A percentile compares a stretch with the other conserved stretches of the same genome.
Conservation (phyloP, 331 rosid species). For the Spiraea crenata region DNA sequence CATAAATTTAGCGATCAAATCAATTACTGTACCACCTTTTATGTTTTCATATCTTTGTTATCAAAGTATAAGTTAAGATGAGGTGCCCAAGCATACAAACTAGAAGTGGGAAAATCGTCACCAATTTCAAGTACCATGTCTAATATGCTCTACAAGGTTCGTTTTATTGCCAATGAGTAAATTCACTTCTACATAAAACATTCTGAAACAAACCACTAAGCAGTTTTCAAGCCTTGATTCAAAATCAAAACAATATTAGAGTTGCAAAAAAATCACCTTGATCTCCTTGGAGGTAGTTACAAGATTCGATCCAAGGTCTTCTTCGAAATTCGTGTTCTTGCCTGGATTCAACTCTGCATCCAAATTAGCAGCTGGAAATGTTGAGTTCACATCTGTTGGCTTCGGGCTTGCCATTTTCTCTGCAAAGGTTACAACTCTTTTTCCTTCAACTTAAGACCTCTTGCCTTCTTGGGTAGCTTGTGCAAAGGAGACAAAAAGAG, state of each 20-base stretch:
- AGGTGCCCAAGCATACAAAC: too few species aligned
- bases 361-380: slow-evolving; percentile 44
- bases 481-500: neutral
- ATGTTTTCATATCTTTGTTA: too few species aligned
- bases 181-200: too few species aligned
- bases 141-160: too few species aligned
- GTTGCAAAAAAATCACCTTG: slow-evolving; percentile 25
- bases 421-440: neutral
- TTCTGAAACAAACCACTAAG: neutral
- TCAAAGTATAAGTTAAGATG: too few species aligned
- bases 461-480: neutral
- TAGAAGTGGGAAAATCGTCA: too few species aligned
- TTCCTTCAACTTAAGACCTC: neutral
- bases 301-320: slow-evolving; percentile 48
- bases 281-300: slow-evolving; percentile 44
- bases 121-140: too few species aligned
- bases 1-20: too few species aligned
- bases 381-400: slow-evolving; percentile 15
- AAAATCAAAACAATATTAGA: neutral
- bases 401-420: slow-evolving; percentile 21
- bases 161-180: too few species aligned
- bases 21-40: too few species aligned
- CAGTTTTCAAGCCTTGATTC: neutral
- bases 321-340: slow-evolving; percentile 27
- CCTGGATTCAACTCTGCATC: slow-evolving; percentile 40